Evolutionary conservation across 306 rosid genomes (phyloP).

Genomic region (Cercis canadensis): DNA sequence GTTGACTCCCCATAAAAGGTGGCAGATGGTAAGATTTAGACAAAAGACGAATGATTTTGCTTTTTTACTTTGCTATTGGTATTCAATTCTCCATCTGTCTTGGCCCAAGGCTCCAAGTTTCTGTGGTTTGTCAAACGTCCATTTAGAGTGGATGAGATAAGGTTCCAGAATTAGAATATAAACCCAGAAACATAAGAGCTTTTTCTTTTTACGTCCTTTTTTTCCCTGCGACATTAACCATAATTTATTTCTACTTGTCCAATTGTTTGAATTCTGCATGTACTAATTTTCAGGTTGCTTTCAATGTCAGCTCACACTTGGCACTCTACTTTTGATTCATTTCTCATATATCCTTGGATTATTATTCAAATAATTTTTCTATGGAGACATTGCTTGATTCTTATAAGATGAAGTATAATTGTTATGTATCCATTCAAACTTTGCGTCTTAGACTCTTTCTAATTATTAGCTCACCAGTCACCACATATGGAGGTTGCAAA

Average conservation of each 20-base stretch:
- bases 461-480: background rate
- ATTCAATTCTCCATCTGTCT: conserved; percentile 4
- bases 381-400: conserved; percentile 20
- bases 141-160: too few relatives aligned
- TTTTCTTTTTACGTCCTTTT: too few relatives aligned
- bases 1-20: conserved; percentile 22
- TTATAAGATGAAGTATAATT: background rate
- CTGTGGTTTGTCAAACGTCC: background rate
- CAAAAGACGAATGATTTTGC: background rate
- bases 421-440: background rate
- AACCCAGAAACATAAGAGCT: too few relatives aligned
- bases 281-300: background rate
- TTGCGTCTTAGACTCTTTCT: conserved; percentile 1
- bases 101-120: background rate
- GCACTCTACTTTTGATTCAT: background rate
- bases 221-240: background rate
- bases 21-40: conserved; percentile 32
- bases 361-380: background rate
- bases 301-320: background rate
- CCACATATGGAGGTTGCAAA: background rate
- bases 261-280: background rate
- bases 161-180: too few relatives aligned
- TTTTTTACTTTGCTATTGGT: conserved; percentile 5
- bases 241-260: background rate
- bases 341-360: background rate